Evolutionary conservation across 495 filamentous ascomycete genomes (phyloP), one percentile per base, ranked within the genome.

Genomic region (Hypoxylon lienhwacheense): DNA sequence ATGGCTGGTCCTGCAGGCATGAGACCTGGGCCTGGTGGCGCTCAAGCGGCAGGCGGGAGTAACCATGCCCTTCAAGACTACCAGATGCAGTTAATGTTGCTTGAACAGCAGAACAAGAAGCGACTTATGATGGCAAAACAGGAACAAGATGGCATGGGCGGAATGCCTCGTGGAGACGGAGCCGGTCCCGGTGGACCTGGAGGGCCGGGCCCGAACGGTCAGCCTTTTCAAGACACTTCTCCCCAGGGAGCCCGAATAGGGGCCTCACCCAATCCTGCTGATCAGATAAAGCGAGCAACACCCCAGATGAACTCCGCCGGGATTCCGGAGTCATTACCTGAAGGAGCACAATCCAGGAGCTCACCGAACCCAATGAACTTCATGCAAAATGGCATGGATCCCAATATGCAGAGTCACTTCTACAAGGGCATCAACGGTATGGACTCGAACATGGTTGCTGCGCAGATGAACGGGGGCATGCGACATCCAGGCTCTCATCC

Each of bases 31-130:
- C 77, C 73, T 63, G 79, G 64, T 36, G 81, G 79, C 53, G 75
- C 77, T 66, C 72, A 70, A 59, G 73, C 77, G 31, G 66, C 67
- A 8, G 76, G 74, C 44, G 80, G 82, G 41, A 90, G 90, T 66
- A 96, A 93, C 64, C 91, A 96, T 69, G 95, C 95, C 28, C 77
- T 98, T 46, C 92, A 97, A 68, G 95, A 97, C 69, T 97, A 98
- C 71, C 93, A 98, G 73, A 96, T 97, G 93, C 93, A 98, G 65
- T 77, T 98, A 66, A 97, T 97, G 93, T 70, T 98, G 46, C 84
- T 98, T 31, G 93, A 98, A 70, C 93, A 98, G 73, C 93, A 98
- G 70, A 98, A 97, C 63, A 98, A 97, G 80, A 93, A 92, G 65
- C 80, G 93, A 16, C 75, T 98, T 63, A 86, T 97, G 80, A 95